Conservation (phyloP, 805 yeast species). For the Yamadazyma nakazawae region DNA sequence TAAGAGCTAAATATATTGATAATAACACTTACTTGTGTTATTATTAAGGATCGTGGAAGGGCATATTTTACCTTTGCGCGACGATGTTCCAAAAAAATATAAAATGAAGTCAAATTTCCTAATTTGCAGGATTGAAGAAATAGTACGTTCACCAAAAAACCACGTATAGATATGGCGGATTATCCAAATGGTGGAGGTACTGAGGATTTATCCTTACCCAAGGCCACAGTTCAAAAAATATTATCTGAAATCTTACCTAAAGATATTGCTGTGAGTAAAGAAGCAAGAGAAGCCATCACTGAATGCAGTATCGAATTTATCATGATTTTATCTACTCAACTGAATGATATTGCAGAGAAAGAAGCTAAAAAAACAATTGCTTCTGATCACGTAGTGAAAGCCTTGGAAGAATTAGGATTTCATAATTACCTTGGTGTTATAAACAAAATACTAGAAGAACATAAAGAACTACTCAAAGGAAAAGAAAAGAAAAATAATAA, state of each 20-base stretch:
- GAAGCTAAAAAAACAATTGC: conserved; percentile 96
- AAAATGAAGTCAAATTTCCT: conserved; percentile 8
- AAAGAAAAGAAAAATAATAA: conserved; percentile 90
- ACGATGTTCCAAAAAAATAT: conserved; percentile 8
- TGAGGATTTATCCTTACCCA: conserved; percentile 43
- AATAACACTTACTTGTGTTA: neutral
- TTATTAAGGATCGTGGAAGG: neutral
- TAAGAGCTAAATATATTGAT: neutral
- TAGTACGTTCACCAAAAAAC: neutral
- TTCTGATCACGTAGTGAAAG: conserved; percentile 91
- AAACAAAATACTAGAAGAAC: conserved; percentile 75
- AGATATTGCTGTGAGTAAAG: conserved; percentile 86
- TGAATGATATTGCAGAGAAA: conserved; percentile 93
- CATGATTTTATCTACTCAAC: conserved; percentile 89
- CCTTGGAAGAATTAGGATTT: conserved; percentile 84
- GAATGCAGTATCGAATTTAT: conserved; percentile 96
- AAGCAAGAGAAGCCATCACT: conserved; percentile 90
- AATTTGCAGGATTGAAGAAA: neutral
- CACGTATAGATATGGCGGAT: conserved; percentile 31
- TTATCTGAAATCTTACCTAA: conserved; percentile 84
- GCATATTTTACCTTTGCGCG: conserved; percentile 2
- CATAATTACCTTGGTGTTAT: conserved; percentile 79
- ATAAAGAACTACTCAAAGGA: conserved; percentile 82
- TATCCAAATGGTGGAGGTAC: conserved; percentile 37
- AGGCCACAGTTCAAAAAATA: conserved; percentile 94